Base-by-base conservation (phyloP, 768 basidiomycete species). In the Russula compacta region DNA sequence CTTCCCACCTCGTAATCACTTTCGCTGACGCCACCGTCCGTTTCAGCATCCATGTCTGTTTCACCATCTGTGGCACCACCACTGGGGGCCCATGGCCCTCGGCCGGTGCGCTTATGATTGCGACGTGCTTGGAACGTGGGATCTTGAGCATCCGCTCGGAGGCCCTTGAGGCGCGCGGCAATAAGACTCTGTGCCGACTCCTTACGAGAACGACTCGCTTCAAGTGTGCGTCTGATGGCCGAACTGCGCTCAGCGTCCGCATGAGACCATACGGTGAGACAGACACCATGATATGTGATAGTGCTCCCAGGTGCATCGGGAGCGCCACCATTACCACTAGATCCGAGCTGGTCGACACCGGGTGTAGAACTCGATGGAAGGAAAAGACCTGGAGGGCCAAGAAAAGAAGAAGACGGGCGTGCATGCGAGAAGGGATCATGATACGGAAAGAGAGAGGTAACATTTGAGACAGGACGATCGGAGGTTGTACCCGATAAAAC, bases 251-350 rank as follows among this genome's bases (percentile, higher is more conserved):
- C 87, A 0, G 86, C 85, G 69, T 98, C 95, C 19, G 93, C 93
- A 69, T 95, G 93, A 4, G 90, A 92, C 93, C 93, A 98, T 2
- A 97, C 92, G 1, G 92, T 93, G 61, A 98, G 78, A 67, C 92
- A 92, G 40, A 95, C 92, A 50, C 92, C 93, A 69, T 97, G 84
- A 71, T 92, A 95, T 9, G 87, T 85, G 63, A 91, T 71, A 29
- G 78, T 84, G 68, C 74, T 80, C 63, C 74, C 69, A 1, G 57
- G 65, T 49, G 70, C 64, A 11, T 63, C 60, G 19, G 52, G 11
- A 14, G 58, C 8, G 40, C 17, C 19, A 29, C 38, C 38, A 15
- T 46, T 57, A 24, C 48, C 56, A 15, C 50, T 51, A 24, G 42
- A 32, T 14, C 59, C 66, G 15, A 61, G 53, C 47, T 67, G 68